These are phyloP conservation scores for Ophiosphaerella korrae DNA, from an alignment of 2,329 filamentous ascomycete species.

Conservation along the genomic window DNA sequence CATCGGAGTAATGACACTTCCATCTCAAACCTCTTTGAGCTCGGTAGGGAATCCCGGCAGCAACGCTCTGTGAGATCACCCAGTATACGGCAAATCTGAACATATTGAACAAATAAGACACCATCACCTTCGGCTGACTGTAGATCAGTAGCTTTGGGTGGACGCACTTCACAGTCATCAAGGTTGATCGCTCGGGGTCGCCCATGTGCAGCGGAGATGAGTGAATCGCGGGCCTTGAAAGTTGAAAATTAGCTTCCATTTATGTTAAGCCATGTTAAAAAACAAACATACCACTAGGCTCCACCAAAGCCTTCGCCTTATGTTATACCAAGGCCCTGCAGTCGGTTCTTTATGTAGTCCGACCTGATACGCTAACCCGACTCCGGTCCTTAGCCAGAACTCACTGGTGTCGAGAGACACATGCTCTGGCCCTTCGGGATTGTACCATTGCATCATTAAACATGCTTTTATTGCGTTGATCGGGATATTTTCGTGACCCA, in stretches of 20 bases:
- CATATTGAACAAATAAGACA: neutral
- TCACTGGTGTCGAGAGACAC: neutral
- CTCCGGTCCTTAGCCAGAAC: neutral
- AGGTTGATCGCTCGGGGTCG: neutral
- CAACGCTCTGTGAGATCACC: neutral
- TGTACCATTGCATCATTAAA: neutral
- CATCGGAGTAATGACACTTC: neutral
- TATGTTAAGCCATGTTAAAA: too few species aligned
- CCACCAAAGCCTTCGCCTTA: neutral
- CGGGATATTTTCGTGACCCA: neutral
- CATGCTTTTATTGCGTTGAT: neutral
- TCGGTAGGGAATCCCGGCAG: neutral
- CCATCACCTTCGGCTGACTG: neutral
- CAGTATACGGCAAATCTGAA: neutral
- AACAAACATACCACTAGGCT: neutral
- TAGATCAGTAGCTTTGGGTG: neutral
- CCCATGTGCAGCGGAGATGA: neutral
- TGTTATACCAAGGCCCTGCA: neutral
- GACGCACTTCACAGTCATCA: neutral
- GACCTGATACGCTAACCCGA: neutral
- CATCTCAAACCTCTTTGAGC: neutral
- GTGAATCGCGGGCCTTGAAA: neutral
- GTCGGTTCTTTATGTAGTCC: neutral
- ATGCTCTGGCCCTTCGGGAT: neutral
- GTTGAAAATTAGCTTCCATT: too few species aligned